Conservation (phyloP, 2,329 filamentous ascomycete species). For the Knufia petricola region DNA sequence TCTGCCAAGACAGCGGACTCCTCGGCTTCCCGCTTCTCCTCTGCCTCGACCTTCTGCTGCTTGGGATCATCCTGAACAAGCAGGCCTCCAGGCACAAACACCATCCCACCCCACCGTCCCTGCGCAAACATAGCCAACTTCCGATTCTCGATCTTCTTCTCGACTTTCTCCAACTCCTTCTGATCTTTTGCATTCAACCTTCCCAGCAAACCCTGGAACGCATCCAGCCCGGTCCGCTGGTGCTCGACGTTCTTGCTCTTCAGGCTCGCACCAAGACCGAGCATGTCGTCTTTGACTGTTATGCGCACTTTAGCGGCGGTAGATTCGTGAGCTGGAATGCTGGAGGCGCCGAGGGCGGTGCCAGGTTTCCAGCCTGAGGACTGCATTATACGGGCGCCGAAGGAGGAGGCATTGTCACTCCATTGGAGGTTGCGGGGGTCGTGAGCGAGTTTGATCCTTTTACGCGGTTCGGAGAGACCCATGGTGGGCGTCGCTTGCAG, state of each 20-base stretch:
- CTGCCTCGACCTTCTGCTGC: slow-evolving; percentile 33
- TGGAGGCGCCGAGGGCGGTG: slow-evolving; percentile 60
- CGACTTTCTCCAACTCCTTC: slow-evolving; percentile 59
- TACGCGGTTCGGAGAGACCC: slow-evolving; percentile 55
- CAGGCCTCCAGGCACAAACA: slow-evolving; percentile 80
- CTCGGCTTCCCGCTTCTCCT: slow-evolving; percentile 42
- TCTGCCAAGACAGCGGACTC: slow-evolving; percentile 26
- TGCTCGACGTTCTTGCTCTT: slow-evolving; percentile 56
- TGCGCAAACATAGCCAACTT: slow-evolving; percentile 66
- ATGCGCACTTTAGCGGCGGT: slow-evolving; percentile 18
- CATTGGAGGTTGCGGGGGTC: slow-evolving; percentile 96
- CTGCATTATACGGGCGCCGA: slow-evolving; percentile 81
- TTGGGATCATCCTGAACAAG: slow-evolving; percentile 46
- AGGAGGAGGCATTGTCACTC: slow-evolving; percentile 70
- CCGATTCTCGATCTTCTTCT: slow-evolving; percentile 56
- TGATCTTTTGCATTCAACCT: slow-evolving; percentile 82
- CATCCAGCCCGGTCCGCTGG: slow-evolving; percentile 74
- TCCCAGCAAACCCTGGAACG: slow-evolving; percentile 76
- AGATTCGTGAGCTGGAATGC: slow-evolving; percentile 1
- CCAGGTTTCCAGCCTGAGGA: slow-evolving; percentile 88
- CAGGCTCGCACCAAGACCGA: slow-evolving; percentile 69
- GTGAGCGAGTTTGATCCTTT: slow-evolving; percentile 63
- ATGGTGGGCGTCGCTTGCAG: slow-evolving; percentile 41
- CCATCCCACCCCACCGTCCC: slow-evolving; percentile 67
- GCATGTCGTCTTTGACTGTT: slow-evolving; percentile 72